phyloP scores from a whole-genome alignment of 2,329 filamentous ascomycete genomes.

The Diplocarpon rosae region DNA sequence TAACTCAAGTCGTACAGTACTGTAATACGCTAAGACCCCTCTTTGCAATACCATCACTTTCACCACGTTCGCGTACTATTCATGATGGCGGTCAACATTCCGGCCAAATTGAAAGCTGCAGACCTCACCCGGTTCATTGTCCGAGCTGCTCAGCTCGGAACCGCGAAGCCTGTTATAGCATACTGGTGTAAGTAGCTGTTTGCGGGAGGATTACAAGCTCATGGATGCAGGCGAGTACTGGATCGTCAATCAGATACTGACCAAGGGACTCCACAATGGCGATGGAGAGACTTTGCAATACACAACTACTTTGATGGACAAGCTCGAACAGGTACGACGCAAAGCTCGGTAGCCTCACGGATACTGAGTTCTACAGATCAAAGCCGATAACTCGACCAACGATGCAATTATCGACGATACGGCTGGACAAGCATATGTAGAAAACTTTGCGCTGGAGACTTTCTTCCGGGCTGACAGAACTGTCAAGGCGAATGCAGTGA shows the following conservation, averaged over 20 bases:
- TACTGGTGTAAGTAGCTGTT: conserved; percentile 72
- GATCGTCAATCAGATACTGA: conserved; percentile 84
- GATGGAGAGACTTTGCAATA: conserved; percentile 72
- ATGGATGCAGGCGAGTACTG: conserved; percentile 65
- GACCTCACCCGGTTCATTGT: conserved; percentile 78
- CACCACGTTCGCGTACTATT: not conserved
- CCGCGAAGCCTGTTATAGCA: conserved; percentile 73
- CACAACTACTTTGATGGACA: conserved; percentile 80
- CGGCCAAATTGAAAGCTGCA: conserved; percentile 62
- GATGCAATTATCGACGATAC: conserved; percentile 78
- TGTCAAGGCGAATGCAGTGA: conserved; percentile 45
- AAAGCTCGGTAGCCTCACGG: not conserved
- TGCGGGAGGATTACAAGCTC: conserved; percentile 7
- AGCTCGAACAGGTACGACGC: conserved; percentile 61
- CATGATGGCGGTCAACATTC: conserved; percentile 61
- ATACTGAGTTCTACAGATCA: conserved; percentile 39
- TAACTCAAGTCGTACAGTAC: no score
- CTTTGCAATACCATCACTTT: no score
- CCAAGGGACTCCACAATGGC: conserved; percentile 63
- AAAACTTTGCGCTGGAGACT: conserved; percentile 85
- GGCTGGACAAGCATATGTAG: conserved; percentile 81
- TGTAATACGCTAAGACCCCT: no score
- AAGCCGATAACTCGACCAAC: conserved; percentile 61
- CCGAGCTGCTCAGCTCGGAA: conserved; percentile 74
- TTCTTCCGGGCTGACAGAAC: conserved; percentile 62